Percentiles rank a stretch among this genome's conserved stretches.
phyloP scores from a whole-genome alignment of 768 basidiomycete genomes.

The Udeniomyces megalosporus region DNA sequence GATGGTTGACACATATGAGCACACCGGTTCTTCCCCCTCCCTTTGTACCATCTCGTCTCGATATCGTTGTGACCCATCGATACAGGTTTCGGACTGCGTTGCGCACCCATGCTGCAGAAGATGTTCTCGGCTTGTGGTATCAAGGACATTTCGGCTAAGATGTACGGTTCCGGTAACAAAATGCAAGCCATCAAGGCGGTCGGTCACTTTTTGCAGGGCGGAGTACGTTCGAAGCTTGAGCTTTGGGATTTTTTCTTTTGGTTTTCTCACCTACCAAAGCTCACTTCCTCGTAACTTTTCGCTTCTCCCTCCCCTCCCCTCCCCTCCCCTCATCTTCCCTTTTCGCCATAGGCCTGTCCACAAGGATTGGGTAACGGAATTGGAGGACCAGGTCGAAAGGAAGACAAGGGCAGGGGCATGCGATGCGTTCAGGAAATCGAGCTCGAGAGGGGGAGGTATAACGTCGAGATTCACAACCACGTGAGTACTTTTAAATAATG shows the following conservation, averaged over 20 bases:
- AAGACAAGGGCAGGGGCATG: slow-evolving; percentile 64
- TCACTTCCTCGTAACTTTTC: neutral
- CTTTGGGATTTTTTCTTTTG: neutral
- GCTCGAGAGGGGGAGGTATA: slow-evolving; percentile 62
- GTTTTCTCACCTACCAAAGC: neutral
- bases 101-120: slow-evolving; percentile 70
- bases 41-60: neutral
- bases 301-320: neutral
- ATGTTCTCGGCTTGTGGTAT: slow-evolving; percentile 87
- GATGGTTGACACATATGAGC: too few relatives aligned
- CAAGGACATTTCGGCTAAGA: slow-evolving; percentile 85
- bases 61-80: neutral
- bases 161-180: slow-evolving; percentile 80
- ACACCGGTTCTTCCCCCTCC: neutral
- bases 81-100: slow-evolving; percentile 76
- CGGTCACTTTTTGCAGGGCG: slow-evolving; percentile 61
- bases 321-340: neutral
- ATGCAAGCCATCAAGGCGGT: slow-evolving; percentile 73
- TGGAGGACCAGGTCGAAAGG: slow-evolving; percentile 51
- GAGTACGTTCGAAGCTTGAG: neutral
- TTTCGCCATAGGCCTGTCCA: slow-evolving; percentile 20
- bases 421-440: slow-evolving; percentile 52
- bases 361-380: slow-evolving; percentile 55
- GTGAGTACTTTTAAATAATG: neutral
- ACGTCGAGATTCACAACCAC: slow-evolving; percentile 36